phyloP scores from a whole-genome alignment of 805 yeast genomes.

The Lipomyces sp. region DNA sequence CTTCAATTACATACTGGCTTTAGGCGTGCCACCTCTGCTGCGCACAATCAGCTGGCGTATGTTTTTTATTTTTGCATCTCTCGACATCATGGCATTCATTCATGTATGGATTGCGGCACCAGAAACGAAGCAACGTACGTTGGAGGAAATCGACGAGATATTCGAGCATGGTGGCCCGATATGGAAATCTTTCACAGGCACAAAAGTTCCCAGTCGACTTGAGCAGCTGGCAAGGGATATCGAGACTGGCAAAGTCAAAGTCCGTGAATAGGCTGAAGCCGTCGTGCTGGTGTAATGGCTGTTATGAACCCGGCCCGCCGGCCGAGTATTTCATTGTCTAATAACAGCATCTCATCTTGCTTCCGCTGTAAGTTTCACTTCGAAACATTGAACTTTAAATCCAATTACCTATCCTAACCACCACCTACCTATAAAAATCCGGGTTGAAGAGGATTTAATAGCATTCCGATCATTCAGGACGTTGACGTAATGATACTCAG shows the following conservation, averaged over 20 bases:
- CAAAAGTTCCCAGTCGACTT: background rate
- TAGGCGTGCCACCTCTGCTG: conserved; percentile 65
- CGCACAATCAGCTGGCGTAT: conserved; percentile 59
- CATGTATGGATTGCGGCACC: conserved; percentile 74
- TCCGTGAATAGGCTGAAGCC: background rate
- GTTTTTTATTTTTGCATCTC: conserved; percentile 68
- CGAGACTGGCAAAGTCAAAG: conserved; percentile 26
- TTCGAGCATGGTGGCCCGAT: conserved; percentile 49
- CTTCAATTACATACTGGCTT: conserved; percentile 66
- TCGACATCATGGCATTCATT: conserved; percentile 42
- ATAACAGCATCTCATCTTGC: too few relatives aligned
- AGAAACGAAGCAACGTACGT: conserved; percentile 83
- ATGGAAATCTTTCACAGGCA: conserved; percentile 31
- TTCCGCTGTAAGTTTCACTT: too few relatives aligned
- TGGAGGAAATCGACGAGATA: conserved; percentile 65
- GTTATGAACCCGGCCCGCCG: too few relatives aligned
- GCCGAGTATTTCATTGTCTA: too few relatives aligned
- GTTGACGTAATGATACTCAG: too few relatives aligned
- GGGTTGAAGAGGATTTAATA: too few relatives aligned
- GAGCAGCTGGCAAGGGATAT: conserved; percentile 29
- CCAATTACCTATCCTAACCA: too few relatives aligned
- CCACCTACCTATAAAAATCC: too few relatives aligned
- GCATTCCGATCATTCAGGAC: too few relatives aligned
- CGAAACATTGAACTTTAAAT: too few relatives aligned
- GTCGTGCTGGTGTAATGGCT: too few relatives aligned